phyloP scores from a whole-genome alignment of 2,329 filamentous ascomycete genomes.

The Aspergillus ruber region DNA sequence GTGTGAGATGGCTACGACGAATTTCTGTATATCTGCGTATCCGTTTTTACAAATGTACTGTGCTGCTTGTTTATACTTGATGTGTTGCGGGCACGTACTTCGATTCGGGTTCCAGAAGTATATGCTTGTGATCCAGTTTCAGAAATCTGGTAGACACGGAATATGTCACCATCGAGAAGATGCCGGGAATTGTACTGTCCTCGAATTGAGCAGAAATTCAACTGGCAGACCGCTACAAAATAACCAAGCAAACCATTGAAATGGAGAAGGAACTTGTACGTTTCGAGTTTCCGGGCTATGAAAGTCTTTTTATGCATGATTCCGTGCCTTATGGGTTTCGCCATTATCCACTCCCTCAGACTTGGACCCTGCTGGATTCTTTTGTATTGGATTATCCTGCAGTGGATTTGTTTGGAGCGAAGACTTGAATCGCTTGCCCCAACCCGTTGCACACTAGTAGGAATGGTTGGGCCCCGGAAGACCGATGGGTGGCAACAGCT shows the following conservation, averaged over 20 bases:
- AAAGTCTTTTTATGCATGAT: conserved; percentile 22
- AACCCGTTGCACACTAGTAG: not conserved
- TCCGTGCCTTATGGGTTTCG: conserved; percentile 5
- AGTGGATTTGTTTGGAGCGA: conserved; percentile 1
- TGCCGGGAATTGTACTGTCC: conserved; percentile 24
- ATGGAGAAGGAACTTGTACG: conserved; percentile 17
- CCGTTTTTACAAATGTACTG: no score
- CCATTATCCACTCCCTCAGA: conserved; percentile 6
- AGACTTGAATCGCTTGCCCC: not conserved
- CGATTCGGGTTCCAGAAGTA: conserved; percentile 29
- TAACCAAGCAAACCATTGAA: conserved; percentile 19
- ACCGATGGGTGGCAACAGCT: no score
- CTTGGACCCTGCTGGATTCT: conserved; percentile 11
- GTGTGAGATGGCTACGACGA: no score
- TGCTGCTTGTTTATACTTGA: not conserved
- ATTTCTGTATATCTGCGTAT: no score
- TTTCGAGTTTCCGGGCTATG: conserved; percentile 28
- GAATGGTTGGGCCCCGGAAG: no score
- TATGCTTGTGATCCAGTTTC: conserved; percentile 25
- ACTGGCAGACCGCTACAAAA: conserved; percentile 11
- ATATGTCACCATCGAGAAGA: conserved; percentile 38
- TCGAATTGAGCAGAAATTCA: conserved; percentile 25
- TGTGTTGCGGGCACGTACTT: conserved; percentile 8
- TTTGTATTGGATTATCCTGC: conserved; percentile 12
- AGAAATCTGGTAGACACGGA: conserved; percentile 32